These are phyloP conservation scores for Eustoma russellianum DNA, from an alignment of 257 asterid species.

Conservation along the genomic window DNA sequence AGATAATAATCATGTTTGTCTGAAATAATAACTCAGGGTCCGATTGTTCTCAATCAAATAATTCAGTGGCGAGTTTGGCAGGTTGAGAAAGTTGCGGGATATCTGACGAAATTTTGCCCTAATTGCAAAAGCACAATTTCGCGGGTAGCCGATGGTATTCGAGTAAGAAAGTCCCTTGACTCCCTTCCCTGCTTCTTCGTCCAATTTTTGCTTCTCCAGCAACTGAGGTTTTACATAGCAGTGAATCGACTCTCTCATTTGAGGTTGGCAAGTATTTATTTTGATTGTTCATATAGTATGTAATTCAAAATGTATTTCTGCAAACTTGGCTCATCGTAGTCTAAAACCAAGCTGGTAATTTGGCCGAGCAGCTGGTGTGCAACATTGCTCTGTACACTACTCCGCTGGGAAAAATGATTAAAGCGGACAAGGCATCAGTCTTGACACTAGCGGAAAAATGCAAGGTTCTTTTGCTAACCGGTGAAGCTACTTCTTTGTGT, in stretches of 20 bases:
- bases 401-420: slow-evolving; percentile 19
- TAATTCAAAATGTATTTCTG: too few relatives aligned
- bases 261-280: neutral
- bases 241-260: neutral
- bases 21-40: too few relatives aligned
- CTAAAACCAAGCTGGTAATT: slow-evolving; percentile 1
- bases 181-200: too few relatives aligned
- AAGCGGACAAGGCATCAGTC: slow-evolving; percentile 41
- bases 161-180: too few relatives aligned
- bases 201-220: too few relatives aligned
- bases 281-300: neutral
- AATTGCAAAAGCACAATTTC: too few relatives aligned
- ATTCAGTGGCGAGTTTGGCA: too few relatives aligned
- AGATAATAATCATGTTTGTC: too few relatives aligned
- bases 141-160: too few relatives aligned
- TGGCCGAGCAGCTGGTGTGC: slow-evolving; percentile 22
- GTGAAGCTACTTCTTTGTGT: neutral
- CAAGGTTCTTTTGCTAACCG: slow-evolving; percentile 34
- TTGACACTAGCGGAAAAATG: slow-evolving; percentile 64
- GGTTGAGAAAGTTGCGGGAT: too few relatives aligned
- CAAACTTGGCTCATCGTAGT: neutral
- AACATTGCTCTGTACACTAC: neutral
- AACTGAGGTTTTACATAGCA: neutral
- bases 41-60: too few relatives aligned
- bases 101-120: too few relatives aligned